Evolutionary conservation across 106 monocot genomes (phyloP).

Genomic region (Agapanthus africanus): DNA sequence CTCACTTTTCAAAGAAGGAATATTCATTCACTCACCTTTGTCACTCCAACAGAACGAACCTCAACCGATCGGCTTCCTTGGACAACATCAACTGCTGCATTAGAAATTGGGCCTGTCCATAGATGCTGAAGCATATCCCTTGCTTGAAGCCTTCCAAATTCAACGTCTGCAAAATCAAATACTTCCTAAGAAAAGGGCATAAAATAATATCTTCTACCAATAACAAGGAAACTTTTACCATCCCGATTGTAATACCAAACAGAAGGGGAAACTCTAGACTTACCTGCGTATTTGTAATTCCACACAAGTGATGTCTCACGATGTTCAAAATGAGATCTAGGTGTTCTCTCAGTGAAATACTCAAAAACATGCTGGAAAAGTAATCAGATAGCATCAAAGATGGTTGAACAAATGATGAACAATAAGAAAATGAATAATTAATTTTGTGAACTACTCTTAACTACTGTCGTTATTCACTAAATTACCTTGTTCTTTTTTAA

Average conservation of each 20-base stretch:
- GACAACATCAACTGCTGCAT: constrained; percentile 96
- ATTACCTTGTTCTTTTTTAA: too few species aligned
- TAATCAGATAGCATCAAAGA: neutral
- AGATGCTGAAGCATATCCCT: constrained; percentile 97
- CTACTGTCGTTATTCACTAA: too few species aligned
- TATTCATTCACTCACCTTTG: constrained; percentile 49
- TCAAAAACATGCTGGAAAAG: constrained; percentile 88
- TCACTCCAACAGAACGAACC: constrained; percentile 94
- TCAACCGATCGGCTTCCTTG: constrained; percentile 97
- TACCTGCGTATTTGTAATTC: constrained; percentile 99
- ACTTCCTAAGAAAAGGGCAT: neutral
- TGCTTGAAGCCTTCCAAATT: constrained; percentile 98
- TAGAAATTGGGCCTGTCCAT: constrained; percentile 98
- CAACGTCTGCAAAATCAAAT: constrained; percentile 48
- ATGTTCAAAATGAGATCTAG: constrained; percentile 96
- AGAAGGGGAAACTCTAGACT: neutral
- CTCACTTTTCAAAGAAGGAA: neutral
- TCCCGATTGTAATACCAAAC: neutral
- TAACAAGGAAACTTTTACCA: neutral
- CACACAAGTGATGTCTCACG: constrained; percentile 96
- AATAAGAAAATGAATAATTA: neutral
- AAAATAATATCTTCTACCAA: neutral
- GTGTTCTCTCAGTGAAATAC: constrained; percentile 96
- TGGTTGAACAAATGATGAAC: neutral
- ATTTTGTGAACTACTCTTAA: too few species aligned